phyloP scores from a whole-genome alignment of 495 filamentous ascomycete species.

The Tetracladium marchalianum region DNA sequence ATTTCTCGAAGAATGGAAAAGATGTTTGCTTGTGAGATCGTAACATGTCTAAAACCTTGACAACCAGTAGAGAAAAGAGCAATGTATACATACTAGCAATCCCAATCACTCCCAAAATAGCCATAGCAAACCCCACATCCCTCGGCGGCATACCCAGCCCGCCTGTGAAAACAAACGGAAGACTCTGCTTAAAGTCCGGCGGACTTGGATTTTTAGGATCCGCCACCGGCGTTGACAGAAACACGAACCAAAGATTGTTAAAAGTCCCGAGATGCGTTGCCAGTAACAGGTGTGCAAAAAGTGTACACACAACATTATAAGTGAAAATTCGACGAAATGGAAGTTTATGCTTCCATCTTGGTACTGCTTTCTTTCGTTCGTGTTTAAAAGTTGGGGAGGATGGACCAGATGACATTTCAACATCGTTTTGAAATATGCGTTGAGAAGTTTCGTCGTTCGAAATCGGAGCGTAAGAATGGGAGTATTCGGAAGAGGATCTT shows the following conservation, averaged over 20 bases:
- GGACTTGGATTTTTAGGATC: constrained; percentile 37
- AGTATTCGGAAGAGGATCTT: neutral
- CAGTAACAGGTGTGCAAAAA: constrained; percentile 58
- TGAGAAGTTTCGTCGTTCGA: constrained; percentile 9
- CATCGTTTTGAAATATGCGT: neutral
- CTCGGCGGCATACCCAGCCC: constrained; percentile 68
- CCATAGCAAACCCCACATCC: constrained; percentile 67
- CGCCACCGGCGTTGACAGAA: constrained; percentile 70
- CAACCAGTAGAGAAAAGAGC: too few relatives aligned
- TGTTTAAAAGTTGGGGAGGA: constrained; percentile 2
- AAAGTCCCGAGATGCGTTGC: constrained; percentile 76
- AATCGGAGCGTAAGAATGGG: constrained; percentile 15
- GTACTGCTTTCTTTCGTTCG: constrained; percentile 5
- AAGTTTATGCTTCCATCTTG: constrained; percentile 29
- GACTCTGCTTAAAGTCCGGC: constrained; percentile 25
- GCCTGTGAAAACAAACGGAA: constrained; percentile 69
- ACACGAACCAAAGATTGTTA: constrained; percentile 76
- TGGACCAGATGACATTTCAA: constrained; percentile 5
- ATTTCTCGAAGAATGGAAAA: too few relatives aligned
- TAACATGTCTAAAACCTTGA: too few relatives aligned
- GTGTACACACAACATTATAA: constrained; percentile 58
- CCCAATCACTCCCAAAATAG: constrained; percentile 65
- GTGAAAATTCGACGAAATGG: constrained; percentile 73
- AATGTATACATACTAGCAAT: constrained; percentile 32
- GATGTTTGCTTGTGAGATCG: too few relatives aligned